Conservation (phyloP, 139 green algal species). For the Tetraselmis chui region DNA sequence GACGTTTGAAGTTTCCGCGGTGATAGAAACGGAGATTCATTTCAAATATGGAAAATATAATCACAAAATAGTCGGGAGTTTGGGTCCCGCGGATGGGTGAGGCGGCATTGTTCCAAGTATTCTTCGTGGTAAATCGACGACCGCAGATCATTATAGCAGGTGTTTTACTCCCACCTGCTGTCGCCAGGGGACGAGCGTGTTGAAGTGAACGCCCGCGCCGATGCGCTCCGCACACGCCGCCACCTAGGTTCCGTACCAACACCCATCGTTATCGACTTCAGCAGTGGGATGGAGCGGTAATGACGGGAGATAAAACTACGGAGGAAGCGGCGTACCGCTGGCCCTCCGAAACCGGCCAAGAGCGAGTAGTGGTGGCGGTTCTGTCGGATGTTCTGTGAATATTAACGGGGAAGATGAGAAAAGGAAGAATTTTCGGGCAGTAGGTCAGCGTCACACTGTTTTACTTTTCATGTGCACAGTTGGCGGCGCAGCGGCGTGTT, state of each 20-base stretch:
- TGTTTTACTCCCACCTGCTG: too few species aligned
- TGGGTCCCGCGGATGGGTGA: too few species aligned
- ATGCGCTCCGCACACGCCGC: constrained; percentile 41
- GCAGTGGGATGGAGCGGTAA: neutral
- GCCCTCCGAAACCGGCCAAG: constrained; percentile 33
- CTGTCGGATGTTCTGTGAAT: constrained; percentile 53
- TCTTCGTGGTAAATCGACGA: too few species aligned
- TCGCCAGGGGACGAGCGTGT: constrained; percentile 57
- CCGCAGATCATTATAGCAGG: too few species aligned
- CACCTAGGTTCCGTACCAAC: constrained; percentile 24
- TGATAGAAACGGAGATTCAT: too few species aligned
- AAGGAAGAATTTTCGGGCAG: neutral
- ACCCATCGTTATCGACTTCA: neutral
- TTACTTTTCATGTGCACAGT: neutral
- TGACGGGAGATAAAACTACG: constrained; percentile 3
- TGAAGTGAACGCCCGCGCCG: constrained; percentile 76
- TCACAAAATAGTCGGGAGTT: too few species aligned
- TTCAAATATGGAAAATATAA: too few species aligned
- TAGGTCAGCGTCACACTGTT: neutral
- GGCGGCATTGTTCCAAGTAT: too few species aligned
- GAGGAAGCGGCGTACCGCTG: constrained; percentile 21
- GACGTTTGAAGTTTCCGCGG: too few species aligned
- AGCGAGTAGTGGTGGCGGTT: constrained; percentile 71
- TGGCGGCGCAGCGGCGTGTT: neutral
- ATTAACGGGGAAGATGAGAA: neutral